These are phyloP conservation scores for Nakazawaea ambrosiae DNA, from an alignment of 805 yeast genomes.

Conservation along the genomic window DNA sequence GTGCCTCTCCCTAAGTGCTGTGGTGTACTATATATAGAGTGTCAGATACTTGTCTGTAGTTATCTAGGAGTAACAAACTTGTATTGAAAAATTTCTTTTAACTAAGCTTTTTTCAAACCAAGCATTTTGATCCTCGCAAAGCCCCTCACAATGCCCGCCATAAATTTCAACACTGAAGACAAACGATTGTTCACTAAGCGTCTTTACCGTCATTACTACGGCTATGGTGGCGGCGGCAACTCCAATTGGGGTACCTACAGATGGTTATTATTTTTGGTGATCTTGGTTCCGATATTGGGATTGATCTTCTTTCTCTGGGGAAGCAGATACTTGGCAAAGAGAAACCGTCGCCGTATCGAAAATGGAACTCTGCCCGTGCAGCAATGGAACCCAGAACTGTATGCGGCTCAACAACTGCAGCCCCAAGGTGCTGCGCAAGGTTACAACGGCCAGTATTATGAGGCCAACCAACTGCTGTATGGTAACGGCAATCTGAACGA, in stretches of 20 bases:
- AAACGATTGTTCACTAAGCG: neutral
- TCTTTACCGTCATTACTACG: constrained; percentile 1
- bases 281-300: constrained; percentile 4
- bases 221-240: neutral
- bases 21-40: no score
- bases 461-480: constrained; percentile 1
- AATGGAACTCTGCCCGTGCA: constrained; percentile 8
- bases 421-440: neutral
- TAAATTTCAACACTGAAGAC: neutral
- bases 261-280: constrained; percentile 9
- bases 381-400: constrained; percentile 3
- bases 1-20: no score
- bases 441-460: constrained; percentile 4
- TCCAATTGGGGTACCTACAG: constrained; percentile 6
- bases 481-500: neutral
- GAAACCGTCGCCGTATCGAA: constrained; percentile 2
- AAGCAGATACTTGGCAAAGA: neutral
- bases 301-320: constrained; percentile 4
- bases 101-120: no score
- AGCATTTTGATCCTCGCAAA: no score
- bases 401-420: neutral
- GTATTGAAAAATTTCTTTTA: no score
- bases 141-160: constrained; percentile 5
- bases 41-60: no score
- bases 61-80: no score